These are phyloP conservation scores for Cryphonectria japonica DNA, from an alignment of 2,329 filamentous ascomycete species.

Conservation along the genomic window DNA sequence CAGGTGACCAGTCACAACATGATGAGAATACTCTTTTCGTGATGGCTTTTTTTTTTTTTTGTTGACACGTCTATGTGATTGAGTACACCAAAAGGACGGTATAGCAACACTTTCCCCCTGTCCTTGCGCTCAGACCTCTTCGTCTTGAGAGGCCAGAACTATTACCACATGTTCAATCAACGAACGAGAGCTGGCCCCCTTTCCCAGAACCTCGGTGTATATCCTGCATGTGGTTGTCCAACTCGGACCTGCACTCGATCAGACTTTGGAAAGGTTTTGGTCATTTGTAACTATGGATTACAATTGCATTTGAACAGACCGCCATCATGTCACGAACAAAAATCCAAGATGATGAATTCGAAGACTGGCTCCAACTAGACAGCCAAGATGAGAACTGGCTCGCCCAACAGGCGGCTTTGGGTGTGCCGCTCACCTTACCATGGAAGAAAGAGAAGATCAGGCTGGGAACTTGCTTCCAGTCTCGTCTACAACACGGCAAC, in stretches of 20 bases:
- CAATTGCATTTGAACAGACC: neutral
- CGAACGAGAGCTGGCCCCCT: neutral
- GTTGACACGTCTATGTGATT: neutral
- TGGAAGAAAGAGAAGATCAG: neutral
- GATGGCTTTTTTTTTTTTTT: neutral
- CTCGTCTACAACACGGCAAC: neutral
- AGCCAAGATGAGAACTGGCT: neutral
- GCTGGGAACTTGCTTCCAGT: slow-evolving; percentile 9
- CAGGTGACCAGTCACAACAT: neutral
- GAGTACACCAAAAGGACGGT: neutral
- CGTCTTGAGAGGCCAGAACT: neutral
- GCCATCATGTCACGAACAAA: neutral
- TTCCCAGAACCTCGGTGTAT: neutral
- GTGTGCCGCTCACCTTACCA: neutral
- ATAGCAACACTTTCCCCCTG: neutral
- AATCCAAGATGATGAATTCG: slow-evolving; percentile 7
- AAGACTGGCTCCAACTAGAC: slow-evolving; percentile 5
- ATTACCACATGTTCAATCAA: neutral
- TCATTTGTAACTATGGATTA: neutral
- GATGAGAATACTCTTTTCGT: neutral
- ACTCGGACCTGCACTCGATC: too few species aligned
- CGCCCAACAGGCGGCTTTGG: neutral
- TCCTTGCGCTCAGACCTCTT: neutral
- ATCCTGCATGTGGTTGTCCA: neutral
- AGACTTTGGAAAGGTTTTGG: neutral